These are phyloP conservation scores for Bipolaris zeicola DNA, from an alignment of 2,329 filamentous ascomycete species.

Conservation along the genomic window DNA sequence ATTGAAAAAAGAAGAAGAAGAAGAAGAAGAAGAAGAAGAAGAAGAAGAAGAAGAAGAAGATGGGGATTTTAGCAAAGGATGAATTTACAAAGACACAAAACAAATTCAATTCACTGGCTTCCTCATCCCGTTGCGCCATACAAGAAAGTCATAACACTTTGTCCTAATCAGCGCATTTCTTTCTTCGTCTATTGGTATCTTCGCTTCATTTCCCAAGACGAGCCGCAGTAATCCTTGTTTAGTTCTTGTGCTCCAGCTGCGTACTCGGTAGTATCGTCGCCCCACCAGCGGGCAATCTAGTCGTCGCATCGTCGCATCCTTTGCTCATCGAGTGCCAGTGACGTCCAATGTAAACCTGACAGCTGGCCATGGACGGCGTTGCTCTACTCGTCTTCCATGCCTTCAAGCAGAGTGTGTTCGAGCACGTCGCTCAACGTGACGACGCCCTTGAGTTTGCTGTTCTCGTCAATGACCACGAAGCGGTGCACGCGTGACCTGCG, in stretches of 20 bases:
- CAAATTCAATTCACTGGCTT: not conserved
- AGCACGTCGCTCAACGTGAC: slow-evolving; percentile 95
- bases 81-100: not conserved
- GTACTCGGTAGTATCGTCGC: not conserved
- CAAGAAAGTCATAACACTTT: not conserved
- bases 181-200: not conserved
- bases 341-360: slow-evolving; percentile 8
- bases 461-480: slow-evolving; percentile 89
- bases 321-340: slow-evolving; percentile 1
- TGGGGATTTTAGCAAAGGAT: not conserved
- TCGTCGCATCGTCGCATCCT: slow-evolving; percentile 9
- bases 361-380: slow-evolving; percentile 4
- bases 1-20: not conserved
- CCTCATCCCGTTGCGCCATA: not conserved
- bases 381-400: slow-evolving; percentile 60
- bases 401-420: slow-evolving; percentile 86
- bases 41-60: not conserved
- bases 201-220: not conserved
- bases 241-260: not conserved
- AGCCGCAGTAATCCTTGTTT: not conserved
- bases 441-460: slow-evolving; percentile 82
- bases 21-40: not conserved
- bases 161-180: not conserved
- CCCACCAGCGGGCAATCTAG: not conserved
- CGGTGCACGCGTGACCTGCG: slow-evolving; percentile 93